These are phyloP conservation scores for Rhytidiadelphus loreus DNA, from an alignment of 225 moss, liverwort and hornwort species.

Conservation along the genomic window DNA sequence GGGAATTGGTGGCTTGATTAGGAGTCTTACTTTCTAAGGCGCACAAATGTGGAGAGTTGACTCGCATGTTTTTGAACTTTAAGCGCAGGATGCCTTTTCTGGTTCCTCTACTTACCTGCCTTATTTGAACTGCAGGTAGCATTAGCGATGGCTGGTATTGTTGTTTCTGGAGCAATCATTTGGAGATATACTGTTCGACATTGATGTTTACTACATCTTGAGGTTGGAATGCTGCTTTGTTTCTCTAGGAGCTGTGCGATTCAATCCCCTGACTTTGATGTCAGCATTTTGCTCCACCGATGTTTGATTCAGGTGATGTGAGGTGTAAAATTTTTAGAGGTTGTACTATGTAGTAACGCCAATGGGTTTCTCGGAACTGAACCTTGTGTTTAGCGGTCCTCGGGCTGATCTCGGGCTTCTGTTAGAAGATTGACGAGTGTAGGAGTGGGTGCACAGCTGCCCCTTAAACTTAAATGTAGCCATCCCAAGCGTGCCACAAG, in stretches of 20 bases:
- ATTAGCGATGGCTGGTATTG: slow-evolving; percentile 44
- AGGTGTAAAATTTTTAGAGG: slow-evolving; percentile 20
- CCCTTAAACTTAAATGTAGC: not conserved
- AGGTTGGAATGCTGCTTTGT: not conserved
- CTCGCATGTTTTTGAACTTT: not conserved
- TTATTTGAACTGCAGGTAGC: slow-evolving; percentile 46
- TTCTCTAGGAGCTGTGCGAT: not conserved
- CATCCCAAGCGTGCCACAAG: slow-evolving; percentile 1
- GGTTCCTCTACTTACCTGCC: not conserved
- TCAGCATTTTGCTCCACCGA: not conserved
- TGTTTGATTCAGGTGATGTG: not conserved
- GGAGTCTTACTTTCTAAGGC: not conserved
- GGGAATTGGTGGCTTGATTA: not conserved
- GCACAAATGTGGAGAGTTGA: not conserved
- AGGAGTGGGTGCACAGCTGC: slow-evolving; percentile 4
- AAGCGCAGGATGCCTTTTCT: not conserved
- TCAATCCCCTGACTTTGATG: not conserved
- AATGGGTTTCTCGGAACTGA: not conserved
- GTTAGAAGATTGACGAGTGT: slow-evolving; percentile 9
- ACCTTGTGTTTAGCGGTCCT: not conserved
- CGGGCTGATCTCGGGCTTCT: not conserved
- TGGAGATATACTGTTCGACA: slow-evolving; percentile 55
- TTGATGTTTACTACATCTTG: not conserved
- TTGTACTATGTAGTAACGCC: slow-evolving; percentile 6
- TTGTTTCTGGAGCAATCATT: slow-evolving; percentile 66